phyloP scores from a whole-genome alignment of 345 rosid species.

The Geranium rotundifolium region DNA sequence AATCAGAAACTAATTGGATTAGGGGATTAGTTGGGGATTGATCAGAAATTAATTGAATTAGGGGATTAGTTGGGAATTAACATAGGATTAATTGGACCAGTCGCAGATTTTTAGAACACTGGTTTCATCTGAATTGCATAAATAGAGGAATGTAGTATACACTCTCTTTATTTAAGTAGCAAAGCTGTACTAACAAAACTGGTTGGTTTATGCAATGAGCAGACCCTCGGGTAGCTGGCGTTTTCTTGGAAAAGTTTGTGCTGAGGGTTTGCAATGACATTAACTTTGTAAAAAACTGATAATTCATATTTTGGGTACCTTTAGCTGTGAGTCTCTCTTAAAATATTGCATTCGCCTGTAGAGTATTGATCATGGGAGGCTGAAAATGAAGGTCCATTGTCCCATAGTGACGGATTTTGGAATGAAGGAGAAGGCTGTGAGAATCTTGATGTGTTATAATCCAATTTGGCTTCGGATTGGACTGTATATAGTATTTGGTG shows the following conservation, averaged over 20 bases:
- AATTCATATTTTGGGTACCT: neutral
- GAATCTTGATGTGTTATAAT: conserved; percentile 55
- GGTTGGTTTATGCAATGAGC: neutral
- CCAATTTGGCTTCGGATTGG: conserved; percentile 84
- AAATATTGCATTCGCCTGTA: conserved; percentile 15
- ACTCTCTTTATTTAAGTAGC: neutral
- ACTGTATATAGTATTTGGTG: conserved; percentile 59
- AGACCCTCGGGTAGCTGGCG: neutral
- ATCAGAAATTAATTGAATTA: too few relatives aligned
- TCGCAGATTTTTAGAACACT: too few relatives aligned
- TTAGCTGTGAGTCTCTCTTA: neutral
- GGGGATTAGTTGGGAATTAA: too few relatives aligned
- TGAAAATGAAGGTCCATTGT: conserved; percentile 77
- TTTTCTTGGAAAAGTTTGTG: neutral
- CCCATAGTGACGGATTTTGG: conserved; percentile 87
- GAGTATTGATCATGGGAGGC: conserved; percentile 87
- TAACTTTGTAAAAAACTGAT: neutral
- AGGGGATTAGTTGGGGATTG: too few relatives aligned
- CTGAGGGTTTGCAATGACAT: neutral
- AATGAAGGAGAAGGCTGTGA: conserved; percentile 64
- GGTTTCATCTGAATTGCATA: too few relatives aligned
- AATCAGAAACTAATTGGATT: too few relatives aligned
- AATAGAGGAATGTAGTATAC: too few relatives aligned
- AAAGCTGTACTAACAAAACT: neutral
- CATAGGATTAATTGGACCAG: too few relatives aligned